Evolutionary conservation across 2,329 filamentous ascomycete genomes (phyloP), one percentile per base, ranked within the genome.

Genomic region (Zymoseptoria passerinii): DNA sequence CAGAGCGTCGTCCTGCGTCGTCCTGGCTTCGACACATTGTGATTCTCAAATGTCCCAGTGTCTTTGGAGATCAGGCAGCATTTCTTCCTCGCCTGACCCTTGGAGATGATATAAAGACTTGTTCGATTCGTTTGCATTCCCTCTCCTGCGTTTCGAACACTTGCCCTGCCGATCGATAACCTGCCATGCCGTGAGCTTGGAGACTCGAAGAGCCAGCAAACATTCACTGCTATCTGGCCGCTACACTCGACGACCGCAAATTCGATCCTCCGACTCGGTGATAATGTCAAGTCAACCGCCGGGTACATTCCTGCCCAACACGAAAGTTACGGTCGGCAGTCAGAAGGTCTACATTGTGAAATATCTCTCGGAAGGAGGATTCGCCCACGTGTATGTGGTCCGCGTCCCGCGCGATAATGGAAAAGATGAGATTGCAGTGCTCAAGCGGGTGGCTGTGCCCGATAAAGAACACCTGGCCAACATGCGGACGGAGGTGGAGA

Each of bases 401-500:
- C 90, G 89, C 73, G 79, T 97, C 61, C 85, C 90, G 35, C 82
- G 86, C 66, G 81, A 89, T 58, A 79, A 92, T 70, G 84, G 89
- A 72, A 88, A 89, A 62, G 87, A 88, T 64, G 88, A 95, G 67
- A 80, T 85, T 67, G 91, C 90, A 10, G 92, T 96, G 53, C 79
- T 96, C 70, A 96, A 99, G 81, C 83, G 94, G 71, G 94, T 99
- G 59, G 94, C 94, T 40, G 94, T 97, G 55, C 91, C 94, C 29
- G 94, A 99, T 76, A 96, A 95, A 80, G 89, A 95, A 64, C 85
- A 92, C 59, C 80, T 99, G 76, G 89, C 90, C 63, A 92, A 89
- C 74, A 97, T 99, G 94, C 86, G 94, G 74, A 97, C 87, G 66
- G 94, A 99, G 80, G 94, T 99, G 67, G 94, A 99, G 78, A 99